Conservation (phyloP, 345 rosid genomes). For the Salix arbutifolia region DNA sequence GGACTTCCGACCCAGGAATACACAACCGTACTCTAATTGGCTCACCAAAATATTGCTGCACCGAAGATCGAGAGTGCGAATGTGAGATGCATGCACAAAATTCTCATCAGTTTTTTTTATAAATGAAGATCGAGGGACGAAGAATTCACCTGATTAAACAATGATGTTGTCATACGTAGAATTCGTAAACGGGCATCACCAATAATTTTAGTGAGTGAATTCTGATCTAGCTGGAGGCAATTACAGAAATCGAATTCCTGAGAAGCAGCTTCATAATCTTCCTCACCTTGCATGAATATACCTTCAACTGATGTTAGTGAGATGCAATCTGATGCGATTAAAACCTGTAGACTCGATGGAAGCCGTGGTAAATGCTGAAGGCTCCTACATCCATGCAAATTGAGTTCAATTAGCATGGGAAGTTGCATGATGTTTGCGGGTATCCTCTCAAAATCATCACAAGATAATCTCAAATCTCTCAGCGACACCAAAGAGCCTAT, state of each 20-base stretch:
- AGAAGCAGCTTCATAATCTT: too few species aligned
- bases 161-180: background rate
- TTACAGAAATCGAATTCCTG: background rate
- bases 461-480: fast-evolving
- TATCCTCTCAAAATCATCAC: too few species aligned
- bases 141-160: background rate
- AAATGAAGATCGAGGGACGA: background rate
- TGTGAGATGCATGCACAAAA: background rate
- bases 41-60: background rate
- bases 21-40: background rate
- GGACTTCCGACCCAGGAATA: background rate
- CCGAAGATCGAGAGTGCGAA: too few species aligned
- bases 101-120: background rate
- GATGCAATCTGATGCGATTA: background rate
- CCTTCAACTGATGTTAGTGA: background rate
- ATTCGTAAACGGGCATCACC: background rate
- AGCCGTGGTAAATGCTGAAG: slow-evolving; percentile 1
- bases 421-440: too few species aligned
- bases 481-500: too few species aligned
- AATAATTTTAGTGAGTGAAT: background rate
- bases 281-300: background rate
- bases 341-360: background rate
- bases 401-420: too few species aligned
- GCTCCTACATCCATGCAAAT: fast-evolving
- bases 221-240: background rate